Evolutionary conservation across 345 rosid genomes (phyloP), one percentile per base, ranked within the genome.

Genomic region (Fremontodendron californicum): DNA sequence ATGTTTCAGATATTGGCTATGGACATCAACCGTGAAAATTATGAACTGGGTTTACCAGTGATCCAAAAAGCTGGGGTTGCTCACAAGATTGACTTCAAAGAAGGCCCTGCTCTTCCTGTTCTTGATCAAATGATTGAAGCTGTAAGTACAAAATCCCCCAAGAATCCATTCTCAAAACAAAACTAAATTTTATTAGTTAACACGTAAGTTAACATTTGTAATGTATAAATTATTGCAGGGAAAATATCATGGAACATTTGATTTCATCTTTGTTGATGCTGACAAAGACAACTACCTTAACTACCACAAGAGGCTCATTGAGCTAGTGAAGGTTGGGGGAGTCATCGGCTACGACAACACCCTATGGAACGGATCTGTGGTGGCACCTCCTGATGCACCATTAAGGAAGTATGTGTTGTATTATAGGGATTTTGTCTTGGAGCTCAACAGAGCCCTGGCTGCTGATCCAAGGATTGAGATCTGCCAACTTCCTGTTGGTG

Each of bases 401-500:
- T 75, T 91, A 77, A 87, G 92, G 88, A 89, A 94, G 78, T 93
- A 91, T 39, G 91, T 94, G 1, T 81, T 88, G 87, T 88, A 93
- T 58, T 89, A 91, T 81, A 85, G 97, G 71, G 94, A 91, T 83
- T 91, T 90, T 49, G 97, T 91, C 46, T 72, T 87, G 87, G 97
- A 93, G 89, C 93, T 94, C 48, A 93, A 93, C 89, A 91, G 89
- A 84, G 93, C 95, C 45, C 92, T 94, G 1, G 94, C 98, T 68
- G 95, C 88, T 29, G 98, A 93, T 89, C 97, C 97, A 11, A 81
- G 95, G 91, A 91, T 91, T n/a, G 97, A 94, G 86, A 93, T 93
- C 77, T 91, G 97, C 62, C 88, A 87, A 94, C 97, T 94, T 0
- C 95, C 97, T 0, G 95, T 93, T 19, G 97, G 97, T 5, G 98